Percentiles rank a stretch among this genome's conserved stretches.
These are phyloP conservation scores for Coemansia sp. DNA, from an alignment of 192 early-diverging fungal genomes.

Conservation along the genomic window DNA sequence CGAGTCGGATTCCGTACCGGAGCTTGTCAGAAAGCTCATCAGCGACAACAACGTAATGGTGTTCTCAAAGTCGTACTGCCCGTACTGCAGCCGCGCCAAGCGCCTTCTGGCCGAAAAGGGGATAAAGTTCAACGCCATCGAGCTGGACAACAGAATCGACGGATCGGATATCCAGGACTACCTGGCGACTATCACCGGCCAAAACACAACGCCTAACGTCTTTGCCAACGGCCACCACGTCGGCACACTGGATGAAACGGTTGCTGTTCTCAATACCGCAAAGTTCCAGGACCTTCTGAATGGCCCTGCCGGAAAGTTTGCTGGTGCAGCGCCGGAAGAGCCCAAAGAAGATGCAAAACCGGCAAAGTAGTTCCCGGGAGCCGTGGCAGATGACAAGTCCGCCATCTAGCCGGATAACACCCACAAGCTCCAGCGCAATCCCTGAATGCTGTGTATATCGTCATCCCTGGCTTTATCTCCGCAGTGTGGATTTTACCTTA, in stretches of 20 bases:
- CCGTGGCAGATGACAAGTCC: not conserved
- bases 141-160: constrained; percentile 60
- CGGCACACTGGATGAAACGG: constrained; percentile 62
- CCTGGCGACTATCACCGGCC: constrained; percentile 58
- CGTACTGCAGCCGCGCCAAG: constrained; percentile 66
- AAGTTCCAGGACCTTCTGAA: constrained; percentile 55
- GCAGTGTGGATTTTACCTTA: not conserved
- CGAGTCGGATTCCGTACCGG: constrained; percentile 27
- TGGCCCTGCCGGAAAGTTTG: constrained; percentile 13
- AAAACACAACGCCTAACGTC: constrained; percentile 75
- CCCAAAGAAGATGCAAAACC: not conserved
- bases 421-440: not conserved
- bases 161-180: constrained; percentile 65
- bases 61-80: constrained; percentile 79
- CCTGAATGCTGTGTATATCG: not conserved
- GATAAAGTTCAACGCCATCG: constrained; percentile 51
- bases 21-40: constrained; percentile 37
- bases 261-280: constrained; percentile 52
- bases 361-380: not conserved
- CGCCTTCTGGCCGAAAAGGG: constrained; percentile 37
- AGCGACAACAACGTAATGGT: constrained; percentile 55
- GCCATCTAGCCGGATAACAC: not conserved
- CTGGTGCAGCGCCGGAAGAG: not conserved
- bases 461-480: not conserved
- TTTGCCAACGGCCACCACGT: constrained; percentile 68